These are phyloP conservation scores for Elsinoe fawcettii DNA, from an alignment of 2,329 filamentous ascomycete genomes.

Conservation along the genomic window DNA sequence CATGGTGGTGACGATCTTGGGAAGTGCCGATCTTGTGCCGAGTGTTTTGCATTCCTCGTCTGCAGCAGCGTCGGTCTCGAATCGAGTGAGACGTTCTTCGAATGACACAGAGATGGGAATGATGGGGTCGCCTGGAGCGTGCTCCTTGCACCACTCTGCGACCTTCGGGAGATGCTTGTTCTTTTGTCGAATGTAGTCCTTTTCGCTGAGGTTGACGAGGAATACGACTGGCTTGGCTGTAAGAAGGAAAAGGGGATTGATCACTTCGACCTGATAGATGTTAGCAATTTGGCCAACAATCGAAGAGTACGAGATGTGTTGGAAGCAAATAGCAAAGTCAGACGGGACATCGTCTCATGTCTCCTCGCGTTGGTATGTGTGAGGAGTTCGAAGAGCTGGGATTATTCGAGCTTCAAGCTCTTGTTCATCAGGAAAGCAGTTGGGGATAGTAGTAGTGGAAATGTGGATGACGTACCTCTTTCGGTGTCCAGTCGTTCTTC, in stretches of 20 bases:
- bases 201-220: slow-evolving; percentile 93
- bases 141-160: slow-evolving; percentile 88
- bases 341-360: slow-evolving; percentile 72
- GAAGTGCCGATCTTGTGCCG: slow-evolving; percentile 77
- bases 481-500: slow-evolving; percentile 80
- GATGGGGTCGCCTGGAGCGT: slow-evolving; percentile 80
- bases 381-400: slow-evolving; percentile 99
- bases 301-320: neutral
- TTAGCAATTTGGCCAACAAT: slow-evolving; percentile 8
- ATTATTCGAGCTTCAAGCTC: slow-evolving; percentile 81
- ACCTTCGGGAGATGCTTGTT: slow-evolving; percentile 97
- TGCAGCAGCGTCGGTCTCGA: slow-evolving; percentile 68
- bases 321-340: slow-evolving; percentile 22
- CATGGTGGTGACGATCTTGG: slow-evolving; percentile 90
- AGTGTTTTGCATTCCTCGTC: slow-evolving; percentile 83
- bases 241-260: slow-evolving; percentile 92
- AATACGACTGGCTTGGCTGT: slow-evolving; percentile 96
- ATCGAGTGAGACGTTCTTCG: slow-evolving; percentile 81
- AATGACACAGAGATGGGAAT: slow-evolving; percentile 89
- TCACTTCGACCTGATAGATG: slow-evolving; percentile 72
- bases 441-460: slow-evolving; percentile 23
- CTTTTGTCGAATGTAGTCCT: slow-evolving; percentile 96
- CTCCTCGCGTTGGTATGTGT: slow-evolving; percentile 62
- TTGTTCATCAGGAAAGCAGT: slow-evolving; percentile 86
- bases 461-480: slow-evolving; percentile 67